Evolutionary conservation across 2,329 filamentous ascomycete genomes (phyloP).

Genomic region (Neopestalotiopsis rosae): DNA sequence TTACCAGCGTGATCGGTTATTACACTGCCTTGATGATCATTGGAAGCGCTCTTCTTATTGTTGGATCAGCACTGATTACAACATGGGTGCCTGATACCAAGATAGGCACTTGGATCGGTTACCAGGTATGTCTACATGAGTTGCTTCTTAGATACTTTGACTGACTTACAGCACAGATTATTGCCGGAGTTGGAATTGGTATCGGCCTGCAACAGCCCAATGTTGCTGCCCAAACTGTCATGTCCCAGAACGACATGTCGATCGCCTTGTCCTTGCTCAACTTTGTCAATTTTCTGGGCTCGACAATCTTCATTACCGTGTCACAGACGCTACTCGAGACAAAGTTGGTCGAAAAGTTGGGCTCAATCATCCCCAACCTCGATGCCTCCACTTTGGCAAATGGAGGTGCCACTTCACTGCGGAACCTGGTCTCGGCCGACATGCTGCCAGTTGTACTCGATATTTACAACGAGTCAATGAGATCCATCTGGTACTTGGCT

Average conservation of each 20-base stretch:
- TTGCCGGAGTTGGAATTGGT: not conserved
- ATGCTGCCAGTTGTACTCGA: not conserved
- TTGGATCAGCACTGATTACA: not conserved
- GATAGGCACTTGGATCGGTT: conserved; percentile 4
- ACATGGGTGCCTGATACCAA: not conserved
- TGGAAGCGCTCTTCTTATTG: conserved; percentile 2
- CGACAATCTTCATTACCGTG: not conserved
- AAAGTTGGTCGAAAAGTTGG: not conserved
- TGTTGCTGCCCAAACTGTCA: conserved; percentile 11
- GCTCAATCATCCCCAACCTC: not conserved
- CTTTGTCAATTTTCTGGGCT: conserved; percentile 9
- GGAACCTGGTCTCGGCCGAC: not conserved
- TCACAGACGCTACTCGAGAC: conserved; percentile 1
- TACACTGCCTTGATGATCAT: conserved; percentile 3
- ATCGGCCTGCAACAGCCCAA: not conserved
- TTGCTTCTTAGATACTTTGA: not conserved
- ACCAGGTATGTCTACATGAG: not conserved
- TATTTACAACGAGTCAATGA: not conserved
- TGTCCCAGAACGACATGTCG: not conserved
- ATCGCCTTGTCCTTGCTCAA: conserved; percentile 4
- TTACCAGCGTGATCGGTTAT: not conserved
- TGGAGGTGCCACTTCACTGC: not conserved
- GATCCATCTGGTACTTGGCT: not conserved
- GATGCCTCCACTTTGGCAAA: conserved; percentile 2
- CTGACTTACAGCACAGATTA: not conserved